phyloP scores from a whole-genome alignment of 2,329 filamentous ascomycete genomes.

The Colletotrichum sp. region DNA sequence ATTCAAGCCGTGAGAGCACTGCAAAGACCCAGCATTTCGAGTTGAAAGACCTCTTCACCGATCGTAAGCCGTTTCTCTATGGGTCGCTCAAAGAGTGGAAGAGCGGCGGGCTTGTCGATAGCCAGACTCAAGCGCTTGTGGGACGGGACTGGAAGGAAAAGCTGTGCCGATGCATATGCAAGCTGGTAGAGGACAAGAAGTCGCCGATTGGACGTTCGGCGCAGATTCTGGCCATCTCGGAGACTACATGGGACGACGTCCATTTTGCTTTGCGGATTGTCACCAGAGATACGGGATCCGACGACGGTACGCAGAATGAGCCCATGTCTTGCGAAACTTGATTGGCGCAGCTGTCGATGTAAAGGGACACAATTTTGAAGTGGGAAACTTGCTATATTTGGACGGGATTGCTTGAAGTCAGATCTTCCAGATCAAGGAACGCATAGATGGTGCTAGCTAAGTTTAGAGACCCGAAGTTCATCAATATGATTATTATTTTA shows the following conservation, averaged over 20 bases:
- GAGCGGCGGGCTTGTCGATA: neutral
- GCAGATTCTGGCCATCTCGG: slow-evolving; percentile 9
- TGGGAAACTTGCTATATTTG: neutral
- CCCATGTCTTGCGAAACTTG: neutral
- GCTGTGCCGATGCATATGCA: slow-evolving; percentile 20
- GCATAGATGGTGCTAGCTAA: neutral
- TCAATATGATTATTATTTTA: too few species aligned
- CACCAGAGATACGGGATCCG: neutral
- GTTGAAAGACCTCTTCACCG: slow-evolving; percentile 67
- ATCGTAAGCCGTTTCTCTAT: slow-evolving; percentile 53
- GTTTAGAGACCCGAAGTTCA: too few species aligned
- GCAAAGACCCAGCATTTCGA: slow-evolving; percentile 64
- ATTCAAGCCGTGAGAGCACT: slow-evolving; percentile 59
- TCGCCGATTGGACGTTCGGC: neutral
- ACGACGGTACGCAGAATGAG: neutral
- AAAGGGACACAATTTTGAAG: neutral
- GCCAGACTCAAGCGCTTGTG: neutral
- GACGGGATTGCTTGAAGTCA: neutral
- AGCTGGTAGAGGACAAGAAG: neutral
- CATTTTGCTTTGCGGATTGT: neutral
- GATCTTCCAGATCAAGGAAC: rapidly evolving
- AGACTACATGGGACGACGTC: slow-evolving; percentile 19
- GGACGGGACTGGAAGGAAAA: neutral
- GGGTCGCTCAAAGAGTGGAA: slow-evolving; percentile 10
- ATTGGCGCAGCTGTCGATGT: neutral